Evolutionary conservation across 176 grass and related monocot species (phyloP).

Genomic region (Dendrocalamus sinicus): DNA sequence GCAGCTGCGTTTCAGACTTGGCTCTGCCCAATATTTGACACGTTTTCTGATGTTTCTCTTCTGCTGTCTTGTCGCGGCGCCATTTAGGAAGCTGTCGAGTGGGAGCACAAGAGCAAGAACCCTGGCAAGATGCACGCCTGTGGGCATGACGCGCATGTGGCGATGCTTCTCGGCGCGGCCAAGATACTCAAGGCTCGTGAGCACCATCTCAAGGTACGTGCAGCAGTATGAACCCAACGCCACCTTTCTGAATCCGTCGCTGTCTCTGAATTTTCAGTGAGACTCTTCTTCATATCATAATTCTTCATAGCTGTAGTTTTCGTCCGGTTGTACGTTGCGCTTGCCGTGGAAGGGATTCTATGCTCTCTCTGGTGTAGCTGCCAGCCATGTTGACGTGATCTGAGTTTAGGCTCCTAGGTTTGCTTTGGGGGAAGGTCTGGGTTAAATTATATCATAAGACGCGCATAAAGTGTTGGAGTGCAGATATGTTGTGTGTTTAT

Average conservation of each 20-base stretch:
- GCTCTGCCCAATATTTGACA: not conserved
- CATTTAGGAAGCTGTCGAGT: constrained; percentile 82
- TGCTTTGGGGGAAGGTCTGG: not conserved
- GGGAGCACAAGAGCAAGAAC: constrained; percentile 89
- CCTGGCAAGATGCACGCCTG: constrained; percentile 97
- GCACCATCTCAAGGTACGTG: constrained; percentile 68
- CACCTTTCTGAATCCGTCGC: not conserved
- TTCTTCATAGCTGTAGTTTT: not conserved
- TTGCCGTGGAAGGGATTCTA: constrained; percentile 29
- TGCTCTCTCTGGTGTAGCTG: not conserved
- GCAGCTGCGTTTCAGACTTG: not conserved
- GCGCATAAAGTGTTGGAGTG: too few species aligned
- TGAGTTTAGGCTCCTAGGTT: constrained; percentile 19
- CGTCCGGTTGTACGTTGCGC: not conserved
- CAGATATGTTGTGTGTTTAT: too few species aligned
- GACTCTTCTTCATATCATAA: not conserved
- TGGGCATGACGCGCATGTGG: constrained; percentile 95
- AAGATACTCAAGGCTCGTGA: constrained; percentile 81
- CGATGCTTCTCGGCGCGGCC: constrained; percentile 96
- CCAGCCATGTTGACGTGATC: constrained; percentile 6
- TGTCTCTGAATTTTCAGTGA: not conserved
- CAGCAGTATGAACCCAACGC: rapidly evolving
- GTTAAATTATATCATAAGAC: too few species aligned
- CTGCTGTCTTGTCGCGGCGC: not conserved
- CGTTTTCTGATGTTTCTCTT: not conserved